A percentile compares a stretch with the other conserved stretches of the same genome.
These are phyloP conservation scores for Ustilaginoidea virens DNA, from an alignment of 2,329 filamentous ascomycete species.

Conservation along the genomic window DNA sequence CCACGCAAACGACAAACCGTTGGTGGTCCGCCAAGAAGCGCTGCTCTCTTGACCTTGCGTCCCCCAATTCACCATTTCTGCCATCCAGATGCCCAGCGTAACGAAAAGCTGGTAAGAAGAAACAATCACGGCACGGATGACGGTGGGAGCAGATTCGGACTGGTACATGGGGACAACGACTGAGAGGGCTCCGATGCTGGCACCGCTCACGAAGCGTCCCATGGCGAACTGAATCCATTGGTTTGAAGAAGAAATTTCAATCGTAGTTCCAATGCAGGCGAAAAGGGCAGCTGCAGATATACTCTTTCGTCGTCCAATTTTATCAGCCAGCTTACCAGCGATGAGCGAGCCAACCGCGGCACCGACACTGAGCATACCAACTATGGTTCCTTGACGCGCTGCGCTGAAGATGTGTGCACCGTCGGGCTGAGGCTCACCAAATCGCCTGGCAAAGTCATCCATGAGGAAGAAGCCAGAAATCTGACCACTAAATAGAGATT, in stretches of 20 bases:
- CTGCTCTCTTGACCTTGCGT: constrained; percentile 31
- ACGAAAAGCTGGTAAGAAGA: constrained; percentile 54
- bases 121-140: constrained; percentile 48
- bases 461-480: constrained; percentile 47
- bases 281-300: constrained; percentile 49
- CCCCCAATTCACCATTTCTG: constrained; percentile 45
- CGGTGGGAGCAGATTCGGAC: constrained; percentile 47
- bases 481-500: constrained; percentile 28
- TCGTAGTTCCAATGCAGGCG: constrained; percentile 46
- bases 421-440: constrained; percentile 26
- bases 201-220: constrained; percentile 48
- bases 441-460: constrained; percentile 38
- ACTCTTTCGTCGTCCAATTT: constrained; percentile 42
- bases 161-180: constrained; percentile 56
- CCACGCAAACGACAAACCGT: constrained; percentile 39
- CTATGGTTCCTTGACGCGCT: constrained; percentile 44
- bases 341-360: constrained; percentile 41
- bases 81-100: constrained; percentile 48
- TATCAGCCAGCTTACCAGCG: constrained; percentile 45
- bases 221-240: constrained; percentile 50
- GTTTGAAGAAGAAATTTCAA: constrained; percentile 40
- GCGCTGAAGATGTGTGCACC: constrained; percentile 35
- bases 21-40: constrained; percentile 47
- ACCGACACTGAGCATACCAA: constrained; percentile 45
- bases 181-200: constrained; percentile 49